Conservation (phyloP, 139 green algal species). For the Nannochloris sp. region DNA sequence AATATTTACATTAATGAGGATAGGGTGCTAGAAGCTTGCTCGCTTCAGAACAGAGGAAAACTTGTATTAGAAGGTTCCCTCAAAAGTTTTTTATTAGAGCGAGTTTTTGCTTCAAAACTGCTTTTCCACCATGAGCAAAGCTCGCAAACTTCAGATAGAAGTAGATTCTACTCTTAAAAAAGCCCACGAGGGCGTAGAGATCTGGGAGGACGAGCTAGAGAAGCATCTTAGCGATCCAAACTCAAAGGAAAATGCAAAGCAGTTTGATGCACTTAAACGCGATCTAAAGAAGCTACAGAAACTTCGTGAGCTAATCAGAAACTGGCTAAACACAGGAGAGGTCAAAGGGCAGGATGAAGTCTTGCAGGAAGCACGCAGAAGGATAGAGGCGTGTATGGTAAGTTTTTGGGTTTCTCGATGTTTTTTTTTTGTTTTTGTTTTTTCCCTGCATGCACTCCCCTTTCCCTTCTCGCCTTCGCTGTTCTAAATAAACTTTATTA, state of each 20-base stretch:
- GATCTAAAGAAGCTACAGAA: conserved; percentile 37
- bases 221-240: no score
- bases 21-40: no score
- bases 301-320: conserved; percentile 22
- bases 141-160: conserved; percentile 72
- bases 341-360: conserved; percentile 8
- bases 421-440: not conserved
- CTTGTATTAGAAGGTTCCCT: not conserved
- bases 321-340: conserved; percentile 6
- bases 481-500: not conserved
- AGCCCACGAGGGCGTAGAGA: conserved; percentile 76
- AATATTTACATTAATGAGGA: no score
- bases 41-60: not conserved
- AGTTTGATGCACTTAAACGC: conserved; percentile 21
- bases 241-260: conserved; percentile 23
- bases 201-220: conserved; percentile 63
- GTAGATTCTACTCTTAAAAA: conserved; percentile 88
- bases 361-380: conserved; percentile 12
- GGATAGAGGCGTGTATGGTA: conserved; percentile 30
- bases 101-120: no score
- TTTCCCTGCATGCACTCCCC: not conserved
- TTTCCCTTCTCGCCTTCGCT: not conserved
- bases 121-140: conserved; percentile 77
- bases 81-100: no score
- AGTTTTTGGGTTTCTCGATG: not conserved